Base-by-base conservation (phyloP, 169 alveolate genomes). In the Cyclospora cayetanensis region DNA sequence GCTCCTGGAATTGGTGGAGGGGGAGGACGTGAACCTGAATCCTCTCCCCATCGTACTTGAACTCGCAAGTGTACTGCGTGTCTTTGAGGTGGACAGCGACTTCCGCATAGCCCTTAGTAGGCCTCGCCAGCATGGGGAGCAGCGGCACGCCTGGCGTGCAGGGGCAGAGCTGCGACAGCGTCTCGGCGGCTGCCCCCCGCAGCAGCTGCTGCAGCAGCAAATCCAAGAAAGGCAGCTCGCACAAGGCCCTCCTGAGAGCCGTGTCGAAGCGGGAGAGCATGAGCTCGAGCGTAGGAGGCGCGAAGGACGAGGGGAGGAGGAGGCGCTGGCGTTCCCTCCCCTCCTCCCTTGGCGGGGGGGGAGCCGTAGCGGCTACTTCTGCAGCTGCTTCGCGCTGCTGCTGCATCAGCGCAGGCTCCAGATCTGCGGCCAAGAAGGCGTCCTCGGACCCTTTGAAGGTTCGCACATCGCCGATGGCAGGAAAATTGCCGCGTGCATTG, bases 91-190 rank as follows among this genome's bases (percentile, higher is more conserved):
- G 77, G 4, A 90, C 92, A 39, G 94, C 52, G 5, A 96, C 96
- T 39, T 96, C 97, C 15, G 82, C 55, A 37, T 97, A 95, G 5
- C 98, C 98, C 79, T 98, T 98, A 15, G 99, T 98, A 27, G 99
- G 99, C 76, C 98, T 97, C 34, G 99, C 99, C 37, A 99, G 96
- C 99, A 98, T 99, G 39, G 99, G 99, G 86, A 98, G 98, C 12
- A 98, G 99, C 12, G 99, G 99, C 22, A 98, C 95, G 25, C 99
- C 99, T 0, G 99, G 98, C 37, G 97, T 97, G 27, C 98, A 97
- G 55, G 96, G 97, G 87, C 99, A 99, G 74, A 91, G 91, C 82
- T 97, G 95, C 25, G 92, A 88, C 53, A 98, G 88, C 25, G 96
- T 92, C 63, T 94, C 91, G 84, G 95, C 89, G 52, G 95, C 91